Conservation (phyloP, 129 eudicot species). For the Arctium minus region DNA sequence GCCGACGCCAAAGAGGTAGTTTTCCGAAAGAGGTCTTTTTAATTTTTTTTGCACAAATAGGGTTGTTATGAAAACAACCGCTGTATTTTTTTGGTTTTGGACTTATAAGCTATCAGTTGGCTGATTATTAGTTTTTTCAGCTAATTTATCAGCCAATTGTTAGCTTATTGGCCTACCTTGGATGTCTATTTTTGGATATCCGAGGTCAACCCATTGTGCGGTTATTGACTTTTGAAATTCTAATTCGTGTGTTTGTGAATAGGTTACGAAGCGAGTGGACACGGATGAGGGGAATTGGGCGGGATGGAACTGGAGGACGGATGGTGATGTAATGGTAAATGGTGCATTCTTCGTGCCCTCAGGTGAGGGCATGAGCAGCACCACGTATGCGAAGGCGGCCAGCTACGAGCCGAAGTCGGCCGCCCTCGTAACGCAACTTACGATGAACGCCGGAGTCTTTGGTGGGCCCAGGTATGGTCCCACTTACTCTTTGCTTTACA, state of each 20-base stretch:
- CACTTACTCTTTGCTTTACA: conserved; percentile 24
- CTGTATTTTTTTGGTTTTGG: not conserved
- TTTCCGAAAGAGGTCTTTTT: not conserved
- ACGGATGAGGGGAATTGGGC: conserved; percentile 67
- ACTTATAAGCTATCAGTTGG: not conserved
- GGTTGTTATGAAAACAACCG: too few species aligned
- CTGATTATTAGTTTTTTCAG: not conserved
- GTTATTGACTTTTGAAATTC: not conserved
- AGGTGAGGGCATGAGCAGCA: conserved; percentile 56
- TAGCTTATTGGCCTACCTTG: not conserved
- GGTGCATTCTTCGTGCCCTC: conserved; percentile 97
- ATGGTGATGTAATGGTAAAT: conserved; percentile 79
- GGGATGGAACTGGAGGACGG: conserved; percentile 86
- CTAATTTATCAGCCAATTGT: not conserved
- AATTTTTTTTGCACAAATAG: too few species aligned
- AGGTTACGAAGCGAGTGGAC: conserved; percentile 87
- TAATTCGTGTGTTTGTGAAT: not conserved
- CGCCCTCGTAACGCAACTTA: conserved; percentile 60
- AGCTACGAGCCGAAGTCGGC: conserved; percentile 79
- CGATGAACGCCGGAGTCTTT: conserved; percentile 71
- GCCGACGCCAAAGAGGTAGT: conserved; percentile 83
- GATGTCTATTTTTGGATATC: not conserved
- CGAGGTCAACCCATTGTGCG: not conserved
- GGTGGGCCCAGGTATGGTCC: conserved; percentile 67
- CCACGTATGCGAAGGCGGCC: conserved; percentile 57